Base-by-base conservation (phyloP, 495 filamentous ascomycete genomes). In the Aspergillus haitiensis region DNA sequence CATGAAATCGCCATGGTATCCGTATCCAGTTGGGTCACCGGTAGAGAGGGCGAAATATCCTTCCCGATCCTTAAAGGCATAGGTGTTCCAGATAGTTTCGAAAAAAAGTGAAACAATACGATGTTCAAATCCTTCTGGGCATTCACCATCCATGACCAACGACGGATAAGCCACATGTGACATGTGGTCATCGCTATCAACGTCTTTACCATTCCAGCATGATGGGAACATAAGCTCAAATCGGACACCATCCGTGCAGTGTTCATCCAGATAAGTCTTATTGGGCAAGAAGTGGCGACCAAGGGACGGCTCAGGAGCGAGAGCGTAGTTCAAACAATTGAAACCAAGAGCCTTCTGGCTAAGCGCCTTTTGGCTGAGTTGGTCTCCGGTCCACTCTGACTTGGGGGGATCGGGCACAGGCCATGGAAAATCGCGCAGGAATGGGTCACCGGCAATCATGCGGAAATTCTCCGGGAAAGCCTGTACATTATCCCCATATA, bases 181-280 rank as follows among this genome's bases (percentile, higher is more conserved):
- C 66, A 81, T 83, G 78, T 92, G 88, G 69, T 89, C 78, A 0
- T 59, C 31, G 3, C 83, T 78, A 57, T 86, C 85, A 18, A 77
- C 59, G 56, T 90, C 82, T 54, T 85, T 80, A 34, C 91, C 89
- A 67, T 96, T 88, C 89, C 91, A 96, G 82, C 92, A 97, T 0
- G 88, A 91, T 9, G 92, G 92, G 76, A 97, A 97, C 83, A 91
- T 87, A 53, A 97, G 70, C 69, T 97, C 91, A 40, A 92, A 74
- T 34, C 92, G 85, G 47, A 97, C 64, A 50, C 92, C 92, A 62
- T 94, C 82, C 0, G 67, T 66, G 68, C 92, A 96, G 65, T 93
- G 82, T 40, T 75, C 79, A 65, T 96, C 91, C 33, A 95, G 78
- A 63, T 79, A 94, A 1, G 72, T 72, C 80, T 96, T 94, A 56